Evolutionary conservation across 257 asterid genomes (phyloP), one percentile per base, ranked within the genome.

Genomic region (Rubia yunnanensis): DNA sequence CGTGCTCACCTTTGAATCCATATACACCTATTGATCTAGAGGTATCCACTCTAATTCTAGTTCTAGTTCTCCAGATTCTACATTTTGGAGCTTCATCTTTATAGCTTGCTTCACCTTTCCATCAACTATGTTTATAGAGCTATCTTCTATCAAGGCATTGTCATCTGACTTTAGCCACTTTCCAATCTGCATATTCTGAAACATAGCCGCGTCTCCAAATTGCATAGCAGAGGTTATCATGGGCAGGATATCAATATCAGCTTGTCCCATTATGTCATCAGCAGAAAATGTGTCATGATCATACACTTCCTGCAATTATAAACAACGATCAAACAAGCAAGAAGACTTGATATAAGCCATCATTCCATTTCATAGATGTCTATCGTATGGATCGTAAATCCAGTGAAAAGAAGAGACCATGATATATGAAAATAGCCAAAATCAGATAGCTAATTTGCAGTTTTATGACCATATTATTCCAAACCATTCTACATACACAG

Each of bases 181-280:
- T 7, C 99, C 99, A 4, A 94, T 88, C 84, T 94, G 98, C 99
- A 90, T 90, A 74, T 90, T 70, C 30, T 83, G 88, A 57, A 83
- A 85, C 95, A 85, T 81, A 54, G 76, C 89, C 30, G 88, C 83
- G 58, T 94, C 92, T 24, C 98, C 98, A 30, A 85, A 90, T 22
- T 96, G 88, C 58, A 85, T 82, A 36, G 99, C 98, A 27, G 99
- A 88, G 52, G 98, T 88, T 81, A 94, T 85, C 92, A 94, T 84
- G 35, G 99, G 80, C 69, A 86, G 99, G 46, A 94, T 85, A 67
- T 94, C 99, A 53, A 94, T 85, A 81, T 94, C 96, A 0, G 97
- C 99, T 70, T 88, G 88, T 50, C 99, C 99, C 99, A 94, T 94
- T 48, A 86, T 81, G 77, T 94, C 99, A 30, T 94, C 98, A 18